Conservation (phyloP, 345 rosid species). For the Schrenkiella parvula region DNA sequence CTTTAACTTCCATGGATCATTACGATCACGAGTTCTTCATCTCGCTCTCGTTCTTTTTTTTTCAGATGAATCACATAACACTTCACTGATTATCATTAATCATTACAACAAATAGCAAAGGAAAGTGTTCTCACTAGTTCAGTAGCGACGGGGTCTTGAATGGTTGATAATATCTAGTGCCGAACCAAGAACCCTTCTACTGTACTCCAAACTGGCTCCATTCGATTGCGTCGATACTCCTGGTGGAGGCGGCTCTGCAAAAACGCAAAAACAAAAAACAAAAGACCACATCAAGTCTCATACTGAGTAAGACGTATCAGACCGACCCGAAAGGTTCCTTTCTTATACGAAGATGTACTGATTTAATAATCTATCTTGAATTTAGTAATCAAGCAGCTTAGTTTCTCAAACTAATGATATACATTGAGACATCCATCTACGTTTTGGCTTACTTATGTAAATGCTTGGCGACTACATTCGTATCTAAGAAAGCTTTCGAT, state of each 20-base stretch:
- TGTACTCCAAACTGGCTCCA: constrained; percentile 54
- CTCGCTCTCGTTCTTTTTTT: neutral
- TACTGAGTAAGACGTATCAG: neutral
- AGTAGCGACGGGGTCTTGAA: constrained; percentile 54
- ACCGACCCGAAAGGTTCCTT: neutral
- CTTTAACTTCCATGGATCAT: neutral
- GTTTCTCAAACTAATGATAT: neutral
- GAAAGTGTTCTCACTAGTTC: constrained; percentile 28
- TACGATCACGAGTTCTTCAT: neutral
- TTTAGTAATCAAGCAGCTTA: neutral
- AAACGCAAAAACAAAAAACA: neutral
- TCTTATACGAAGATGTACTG: constrained; percentile 5
- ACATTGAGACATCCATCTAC: neutral
- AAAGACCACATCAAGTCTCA: neutral
- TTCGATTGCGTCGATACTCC: constrained; percentile 48
- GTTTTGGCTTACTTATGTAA: neutral
- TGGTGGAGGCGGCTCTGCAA: constrained; percentile 49
- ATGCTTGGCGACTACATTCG: neutral
- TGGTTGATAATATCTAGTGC: constrained; percentile 50
- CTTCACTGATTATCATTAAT: neutral
- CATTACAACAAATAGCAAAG: neutral
- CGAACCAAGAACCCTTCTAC: constrained; percentile 62
- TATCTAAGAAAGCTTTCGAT: neutral
- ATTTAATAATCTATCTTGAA: neutral
- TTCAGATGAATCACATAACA: neutral